Evolutionary conservation across 495 filamentous ascomycete species (phyloP).

Genomic region (Lophiotrema nucula): DNA sequence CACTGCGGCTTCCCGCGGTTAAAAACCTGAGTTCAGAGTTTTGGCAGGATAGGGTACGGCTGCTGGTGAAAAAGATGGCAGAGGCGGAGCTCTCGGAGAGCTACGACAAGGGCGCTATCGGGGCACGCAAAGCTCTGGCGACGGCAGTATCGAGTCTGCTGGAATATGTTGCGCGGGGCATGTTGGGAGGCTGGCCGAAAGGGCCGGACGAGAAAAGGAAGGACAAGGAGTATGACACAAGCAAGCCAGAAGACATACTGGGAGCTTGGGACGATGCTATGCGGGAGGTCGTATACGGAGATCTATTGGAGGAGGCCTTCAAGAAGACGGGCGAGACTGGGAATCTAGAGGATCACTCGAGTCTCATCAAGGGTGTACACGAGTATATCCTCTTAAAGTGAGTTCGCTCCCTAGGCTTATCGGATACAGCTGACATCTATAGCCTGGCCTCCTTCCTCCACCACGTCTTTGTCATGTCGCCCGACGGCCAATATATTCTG

Average conservation of each 20-base stretch:
- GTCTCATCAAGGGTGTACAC: constrained; percentile 54
- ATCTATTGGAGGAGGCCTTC: constrained; percentile 58
- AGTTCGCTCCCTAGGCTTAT: constrained; percentile 26
- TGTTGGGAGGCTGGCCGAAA: constrained; percentile 50
- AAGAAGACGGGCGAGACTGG: constrained; percentile 52
- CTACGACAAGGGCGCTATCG: constrained; percentile 66
- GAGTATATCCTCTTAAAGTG: constrained; percentile 59
- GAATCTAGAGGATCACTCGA: constrained; percentile 56
- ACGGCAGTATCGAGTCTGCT: constrained; percentile 61
- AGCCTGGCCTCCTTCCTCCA: constrained; percentile 64
- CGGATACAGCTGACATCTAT: neutral
- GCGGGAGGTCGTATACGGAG: constrained; percentile 57
- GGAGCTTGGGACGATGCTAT: constrained; percentile 57
- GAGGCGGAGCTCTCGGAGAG: constrained; percentile 63
- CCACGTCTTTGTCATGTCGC: constrained; percentile 59
- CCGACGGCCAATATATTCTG: constrained; percentile 62
- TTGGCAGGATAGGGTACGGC: constrained; percentile 54
- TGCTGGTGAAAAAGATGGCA: constrained; percentile 49
- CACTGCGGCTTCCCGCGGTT: constrained; percentile 57
- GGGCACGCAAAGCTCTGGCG: constrained; percentile 62
- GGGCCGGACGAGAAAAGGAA: constrained; percentile 32
- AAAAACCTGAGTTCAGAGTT: constrained; percentile 56
- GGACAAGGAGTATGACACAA: constrained; percentile 52
- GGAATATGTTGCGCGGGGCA: constrained; percentile 58
- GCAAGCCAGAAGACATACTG: constrained; percentile 52